Conservation (phyloP, 2,329 filamentous ascomycete genomes). For the Lachnellula cervina region DNA sequence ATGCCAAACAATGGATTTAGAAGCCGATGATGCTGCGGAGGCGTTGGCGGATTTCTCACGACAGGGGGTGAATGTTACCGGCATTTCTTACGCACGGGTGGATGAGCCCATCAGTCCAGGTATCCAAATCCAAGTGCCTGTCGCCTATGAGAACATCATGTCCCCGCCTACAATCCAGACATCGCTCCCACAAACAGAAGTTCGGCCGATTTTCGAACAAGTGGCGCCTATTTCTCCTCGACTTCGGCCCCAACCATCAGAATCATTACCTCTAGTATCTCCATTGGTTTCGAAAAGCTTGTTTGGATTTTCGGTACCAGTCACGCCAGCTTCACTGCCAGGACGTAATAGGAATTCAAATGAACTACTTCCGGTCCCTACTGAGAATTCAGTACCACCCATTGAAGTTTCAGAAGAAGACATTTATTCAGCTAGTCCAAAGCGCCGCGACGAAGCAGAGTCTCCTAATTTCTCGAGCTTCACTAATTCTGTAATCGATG, state of each 20-base stretch:
- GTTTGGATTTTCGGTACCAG: background rate
- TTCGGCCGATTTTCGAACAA: background rate
- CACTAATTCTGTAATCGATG: background rate
- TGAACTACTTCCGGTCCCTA: background rate
- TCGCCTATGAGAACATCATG: background rate
- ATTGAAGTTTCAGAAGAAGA: conserved; percentile 3
- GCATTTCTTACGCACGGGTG: conserved; percentile 7
- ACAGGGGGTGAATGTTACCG: conserved; percentile 18
- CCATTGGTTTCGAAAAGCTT: conserved; percentile 17
- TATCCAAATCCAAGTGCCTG: background rate
- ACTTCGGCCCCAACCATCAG: conserved; percentile 23
- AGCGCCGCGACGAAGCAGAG: background rate
- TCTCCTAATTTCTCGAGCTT: background rate
- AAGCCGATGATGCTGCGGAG: conserved; percentile 21
- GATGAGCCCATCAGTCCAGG: background rate
- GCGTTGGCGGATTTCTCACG: conserved; percentile 17
- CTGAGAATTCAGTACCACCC: background rate
- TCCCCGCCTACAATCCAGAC: conserved; percentile 2
- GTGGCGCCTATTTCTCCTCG: conserved; percentile 19
- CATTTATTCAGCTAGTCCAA: conserved; percentile 6
- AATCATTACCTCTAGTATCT: conserved; percentile 26
- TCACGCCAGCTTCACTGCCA: background rate
- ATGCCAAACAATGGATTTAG: conserved; percentile 37
- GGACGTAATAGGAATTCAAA: background rate
- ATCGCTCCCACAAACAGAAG: background rate